phyloP scores from a whole-genome alignment of 768 basidiomycete genomes.

The Lactarius trivialis region DNA sequence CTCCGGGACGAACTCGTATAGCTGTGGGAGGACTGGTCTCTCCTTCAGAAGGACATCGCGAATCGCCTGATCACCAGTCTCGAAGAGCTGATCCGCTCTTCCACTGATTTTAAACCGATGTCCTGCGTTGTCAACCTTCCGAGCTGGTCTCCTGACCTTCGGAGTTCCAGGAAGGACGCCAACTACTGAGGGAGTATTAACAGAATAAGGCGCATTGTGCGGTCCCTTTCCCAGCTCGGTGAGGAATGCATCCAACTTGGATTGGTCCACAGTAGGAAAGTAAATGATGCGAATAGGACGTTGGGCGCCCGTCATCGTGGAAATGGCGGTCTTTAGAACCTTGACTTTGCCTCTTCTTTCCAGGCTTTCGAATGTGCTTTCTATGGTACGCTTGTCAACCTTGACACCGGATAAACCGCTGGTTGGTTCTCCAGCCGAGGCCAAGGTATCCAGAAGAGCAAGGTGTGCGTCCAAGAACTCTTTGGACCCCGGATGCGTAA shows the following conservation, averaged over 20 bases:
- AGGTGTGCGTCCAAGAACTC: constrained; percentile 66
- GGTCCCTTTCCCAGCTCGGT: constrained; percentile 37
- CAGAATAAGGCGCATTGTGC: constrained; percentile 30
- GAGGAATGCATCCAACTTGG: constrained; percentile 53
- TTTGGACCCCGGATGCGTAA: constrained; percentile 57
- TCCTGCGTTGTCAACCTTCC: constrained; percentile 35
- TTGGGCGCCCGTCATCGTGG: constrained; percentile 50
- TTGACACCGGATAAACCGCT: constrained; percentile 64
- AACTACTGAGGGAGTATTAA: constrained; percentile 35
- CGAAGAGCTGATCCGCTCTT: constrained; percentile 47
- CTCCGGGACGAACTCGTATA: constrained; percentile 69
- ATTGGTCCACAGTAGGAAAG: constrained; percentile 50
- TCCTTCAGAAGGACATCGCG: constrained; percentile 63
- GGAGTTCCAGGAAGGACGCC: constrained; percentile 2
- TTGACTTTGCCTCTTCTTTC: constrained; percentile 64
- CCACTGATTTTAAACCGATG: constrained; percentile 42
- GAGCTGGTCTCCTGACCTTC: constrained; percentile 23
- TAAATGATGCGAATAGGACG: constrained; percentile 59
- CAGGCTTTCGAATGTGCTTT: constrained; percentile 50
- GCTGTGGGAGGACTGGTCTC: constrained; percentile 59
- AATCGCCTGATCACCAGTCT: constrained; percentile 46
- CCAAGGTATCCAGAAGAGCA: constrained; percentile 51
- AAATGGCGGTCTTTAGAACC: constrained; percentile 57
- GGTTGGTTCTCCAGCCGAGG: constrained; percentile 55
- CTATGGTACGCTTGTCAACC: constrained; percentile 68